Evolutionary conservation across 257 asterid species (phyloP), one percentile per base, ranked within the genome.

Genomic region (Capsicum rhomboideum): DNA sequence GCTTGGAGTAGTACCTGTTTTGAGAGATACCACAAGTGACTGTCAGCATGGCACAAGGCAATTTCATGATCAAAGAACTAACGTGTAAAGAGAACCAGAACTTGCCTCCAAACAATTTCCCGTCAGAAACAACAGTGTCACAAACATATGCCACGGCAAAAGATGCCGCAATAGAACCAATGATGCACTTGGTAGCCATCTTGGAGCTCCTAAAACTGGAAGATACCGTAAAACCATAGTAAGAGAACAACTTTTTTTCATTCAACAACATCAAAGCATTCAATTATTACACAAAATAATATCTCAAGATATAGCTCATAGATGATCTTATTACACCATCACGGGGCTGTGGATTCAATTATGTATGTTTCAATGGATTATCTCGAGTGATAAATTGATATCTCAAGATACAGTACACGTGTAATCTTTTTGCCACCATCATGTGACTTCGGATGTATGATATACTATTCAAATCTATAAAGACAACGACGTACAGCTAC

Each of bases 1-100:
- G 40, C 6, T 55, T 21, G 98, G 98, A 58, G 96, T 96, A 46
- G 92, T 86, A 74, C 99, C 98, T 96, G 86, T 75, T 85, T 50
- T 74, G 40, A 58, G 40, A 58, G 85, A 84, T 21, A 26, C 28
- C 58, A 59, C 37, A 63, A 49, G 31, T 50, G 10, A 79, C 37
- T 5, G 59, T 58, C 40, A 85, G 16, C 9, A n/a, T 49, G 29
- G 84, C 79, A 69, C 66, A 66, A 9, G 58, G 58, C 0, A 18
- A 67, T 21, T 46, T 18, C 34, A 40, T 17, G 42, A 82, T 7
- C 50, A 71, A 37, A 31, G 54, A 68, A 42, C 67, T 8, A 64
- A 56, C 10, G 20, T n/a, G 20, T n/a, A 63, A 84, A 13, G 78
- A 63, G 78, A 55, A 58, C 26, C 6, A 69, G 44, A 31, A 84